A percentile compares a stretch with the other conserved stretches of the same genome.
phyloP scores from a whole-genome alignment of 177 flowering plant species.

The Vitis hybrid region DNA sequence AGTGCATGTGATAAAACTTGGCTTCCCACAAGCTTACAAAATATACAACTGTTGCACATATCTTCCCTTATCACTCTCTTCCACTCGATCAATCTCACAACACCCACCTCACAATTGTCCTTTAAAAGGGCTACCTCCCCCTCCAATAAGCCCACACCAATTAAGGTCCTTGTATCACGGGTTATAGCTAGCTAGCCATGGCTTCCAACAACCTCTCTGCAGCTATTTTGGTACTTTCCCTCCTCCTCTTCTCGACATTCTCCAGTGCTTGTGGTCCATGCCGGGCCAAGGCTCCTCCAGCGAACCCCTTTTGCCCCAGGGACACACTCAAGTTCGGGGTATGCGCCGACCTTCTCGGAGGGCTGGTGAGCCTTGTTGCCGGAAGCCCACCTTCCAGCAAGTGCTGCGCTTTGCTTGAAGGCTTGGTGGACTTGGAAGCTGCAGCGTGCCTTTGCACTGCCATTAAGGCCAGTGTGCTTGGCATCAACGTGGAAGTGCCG shows the following conservation, averaged over 20 bases:
- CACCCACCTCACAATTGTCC: constrained; percentile 31
- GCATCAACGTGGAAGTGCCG: constrained; percentile 41
- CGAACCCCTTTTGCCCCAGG: constrained; percentile 31
- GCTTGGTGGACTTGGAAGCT: constrained; percentile 41
- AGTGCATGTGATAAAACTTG: not conserved
- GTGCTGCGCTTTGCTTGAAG: constrained; percentile 44
- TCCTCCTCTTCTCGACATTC: constrained; percentile 27
- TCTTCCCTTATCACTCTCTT: constrained; percentile 26
- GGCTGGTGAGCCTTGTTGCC: constrained; percentile 18
- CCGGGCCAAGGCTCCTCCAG: constrained; percentile 13
- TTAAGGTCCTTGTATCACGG: too few relatives aligned
- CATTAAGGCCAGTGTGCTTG: constrained; percentile 47
- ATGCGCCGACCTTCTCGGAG: constrained; percentile 45
- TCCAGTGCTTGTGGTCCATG: constrained; percentile 25
- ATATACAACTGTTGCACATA: constrained; percentile 15
- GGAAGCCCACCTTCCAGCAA: constrained; percentile 41
- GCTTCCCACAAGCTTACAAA: constrained; percentile 23
- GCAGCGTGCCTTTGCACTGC: constrained; percentile 52
- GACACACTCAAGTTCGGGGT: constrained; percentile 46
- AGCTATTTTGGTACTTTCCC: constrained; percentile 14
- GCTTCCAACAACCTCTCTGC: constrained; percentile 22
- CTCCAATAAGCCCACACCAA: not conserved
- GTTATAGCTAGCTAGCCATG: constrained; percentile 13
- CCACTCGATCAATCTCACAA: constrained; percentile 30
- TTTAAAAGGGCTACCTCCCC: constrained; percentile 18